Base-by-base conservation (phyloP, 176 grass and related monocot species). In the Melocanna baccifera region DNA sequence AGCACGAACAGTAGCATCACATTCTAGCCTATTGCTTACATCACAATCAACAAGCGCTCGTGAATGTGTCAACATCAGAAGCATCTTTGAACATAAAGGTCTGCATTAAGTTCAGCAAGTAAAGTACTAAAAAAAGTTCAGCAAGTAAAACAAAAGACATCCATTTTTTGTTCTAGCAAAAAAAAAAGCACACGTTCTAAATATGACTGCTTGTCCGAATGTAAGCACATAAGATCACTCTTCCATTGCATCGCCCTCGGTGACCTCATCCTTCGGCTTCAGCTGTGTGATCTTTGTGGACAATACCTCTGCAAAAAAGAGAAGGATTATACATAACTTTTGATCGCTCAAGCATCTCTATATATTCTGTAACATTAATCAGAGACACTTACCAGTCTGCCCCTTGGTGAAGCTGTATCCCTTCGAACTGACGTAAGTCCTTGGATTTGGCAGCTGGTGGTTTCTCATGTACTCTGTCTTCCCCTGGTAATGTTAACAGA, bases 391-490 rank as follows among this genome's bases (percentile, higher is more conserved):
- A 95, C 92, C 95, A 32, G 91, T 98, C 41, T 98, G 92, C 34
- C 95, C 95, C 79, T 93, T 93, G 55, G 76, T 79, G 63, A 95
- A 95, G 89, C 62, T 86, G 78, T 93, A 94, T 46, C 95, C 92
- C 83, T 92, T 98, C 16, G 92, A 88, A 73, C 95, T 98, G 23
- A 70, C 82, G 23, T 93, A 95, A 28, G 91, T 93, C 58, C 92
- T 94, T 69, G 95, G 92, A 65, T 97, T 94, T n/a, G 95, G 92
- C 73, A 93, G 36, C 73, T 90, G 75, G 80, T 94, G 83, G 89
- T 94, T 94, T 69, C 95, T 91, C 82, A 97, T 85, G 89, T 97
- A 94, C 45, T 97, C 92, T 66, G 84, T 90, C 43, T 80, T 91
- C 5, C 95, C 95, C 95, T 97, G 78, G 53, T 53, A 73, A 36